Percentiles rank a stretch among this genome's conserved stretches.
Conservation (phyloP, 2,329 filamentous ascomycete species). For the Penicillium hesseltinei region DNA sequence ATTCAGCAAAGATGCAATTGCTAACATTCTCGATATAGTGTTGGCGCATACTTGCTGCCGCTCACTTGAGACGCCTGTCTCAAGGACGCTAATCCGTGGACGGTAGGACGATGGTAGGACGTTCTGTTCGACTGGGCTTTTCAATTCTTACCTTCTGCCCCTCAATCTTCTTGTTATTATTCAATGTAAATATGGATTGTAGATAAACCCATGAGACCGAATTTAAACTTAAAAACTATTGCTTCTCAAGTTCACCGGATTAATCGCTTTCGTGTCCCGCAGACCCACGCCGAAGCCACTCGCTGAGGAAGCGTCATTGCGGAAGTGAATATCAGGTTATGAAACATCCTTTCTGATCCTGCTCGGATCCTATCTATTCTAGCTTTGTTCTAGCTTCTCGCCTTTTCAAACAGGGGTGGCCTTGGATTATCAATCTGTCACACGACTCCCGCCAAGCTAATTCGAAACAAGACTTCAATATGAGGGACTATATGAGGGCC, state of each 20-base stretch:
- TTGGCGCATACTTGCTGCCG: constrained; percentile 17
- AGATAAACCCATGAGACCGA: not conserved
- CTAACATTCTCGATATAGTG: constrained; percentile 6
- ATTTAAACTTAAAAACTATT: not conserved
- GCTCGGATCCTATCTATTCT: no score
- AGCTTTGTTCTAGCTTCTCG: not conserved
- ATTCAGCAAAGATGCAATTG: not conserved
- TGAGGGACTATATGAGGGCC: no score
- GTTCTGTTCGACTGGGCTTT: not conserved
- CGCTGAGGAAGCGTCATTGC: not conserved
- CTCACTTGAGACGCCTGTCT: not conserved
- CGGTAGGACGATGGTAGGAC: no score
- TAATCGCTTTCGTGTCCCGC: not conserved
- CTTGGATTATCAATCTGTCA: not conserved
- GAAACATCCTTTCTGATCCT: not conserved
- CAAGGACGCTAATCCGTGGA: not conserved
- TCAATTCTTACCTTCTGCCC: not conserved
- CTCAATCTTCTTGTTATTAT: not conserved
- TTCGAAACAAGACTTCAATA: not conserved
- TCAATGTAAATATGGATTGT: constrained; percentile 1
- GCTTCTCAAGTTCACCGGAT: not conserved
- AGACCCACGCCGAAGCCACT: not conserved
- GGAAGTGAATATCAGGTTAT: not conserved
- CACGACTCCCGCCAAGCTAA: not conserved
- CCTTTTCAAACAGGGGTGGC: not conserved